These are phyloP conservation scores for Colletotrichum aenigma DNA, from an alignment of 2,329 filamentous ascomycete genomes.

Conservation along the genomic window DNA sequence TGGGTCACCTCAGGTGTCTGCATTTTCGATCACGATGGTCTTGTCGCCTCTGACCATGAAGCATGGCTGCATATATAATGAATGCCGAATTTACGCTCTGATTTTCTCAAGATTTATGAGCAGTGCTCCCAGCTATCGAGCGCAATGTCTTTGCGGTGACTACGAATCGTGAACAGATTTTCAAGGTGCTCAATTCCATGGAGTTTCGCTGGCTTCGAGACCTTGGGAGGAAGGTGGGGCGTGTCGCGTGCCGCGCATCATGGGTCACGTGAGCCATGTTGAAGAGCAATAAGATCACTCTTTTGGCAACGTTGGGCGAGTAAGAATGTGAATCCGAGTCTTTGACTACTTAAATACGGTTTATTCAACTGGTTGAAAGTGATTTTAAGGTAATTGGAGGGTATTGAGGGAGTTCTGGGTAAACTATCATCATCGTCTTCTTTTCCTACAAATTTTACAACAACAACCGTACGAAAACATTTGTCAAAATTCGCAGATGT, in stretches of 20 bases:
- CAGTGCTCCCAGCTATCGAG: too few relatives aligned
- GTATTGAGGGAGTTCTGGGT: neutral
- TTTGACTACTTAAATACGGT: fast-evolving
- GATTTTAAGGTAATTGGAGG: neutral
- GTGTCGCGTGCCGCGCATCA: neutral
- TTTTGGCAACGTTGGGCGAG: neutral
- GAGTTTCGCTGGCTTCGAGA: too few relatives aligned
- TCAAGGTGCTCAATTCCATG: too few relatives aligned
- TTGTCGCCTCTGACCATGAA: neutral
- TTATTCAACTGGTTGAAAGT: fast-evolving
- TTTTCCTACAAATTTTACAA: fast-evolving
- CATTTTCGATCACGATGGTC: neutral
- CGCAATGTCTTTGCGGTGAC: fast-evolving
- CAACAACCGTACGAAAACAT: too few relatives aligned
- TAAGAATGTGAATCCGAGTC: neutral
- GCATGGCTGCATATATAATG: neutral
- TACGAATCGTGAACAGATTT: too few relatives aligned
- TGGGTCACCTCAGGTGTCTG: neutral
- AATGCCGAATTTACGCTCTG: neutral
- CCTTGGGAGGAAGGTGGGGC: neutral
- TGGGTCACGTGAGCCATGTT: neutral
- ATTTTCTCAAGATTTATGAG: neutral
- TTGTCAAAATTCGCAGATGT: neutral
- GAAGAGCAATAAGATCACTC: neutral
- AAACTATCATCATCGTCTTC: neutral